phyloP scores from a whole-genome alignment of 352 stramenopile genomes.

The Paralagenidium karlingii region DNA sequence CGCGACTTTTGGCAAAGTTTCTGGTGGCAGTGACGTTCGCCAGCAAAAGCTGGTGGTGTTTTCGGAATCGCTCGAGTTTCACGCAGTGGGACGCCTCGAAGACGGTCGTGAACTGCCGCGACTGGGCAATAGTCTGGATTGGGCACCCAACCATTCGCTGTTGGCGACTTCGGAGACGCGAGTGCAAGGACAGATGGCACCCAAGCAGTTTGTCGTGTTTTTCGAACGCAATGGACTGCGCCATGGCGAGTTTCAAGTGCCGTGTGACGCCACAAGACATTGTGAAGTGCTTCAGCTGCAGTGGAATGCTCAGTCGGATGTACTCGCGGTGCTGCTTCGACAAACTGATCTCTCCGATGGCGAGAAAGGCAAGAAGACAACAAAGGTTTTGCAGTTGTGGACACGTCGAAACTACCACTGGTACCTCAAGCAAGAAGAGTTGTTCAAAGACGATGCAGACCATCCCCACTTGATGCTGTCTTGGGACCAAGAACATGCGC shows the following conservation, averaged over 20 bases:
- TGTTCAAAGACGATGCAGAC: constrained; percentile 7
- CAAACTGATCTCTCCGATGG: no score
- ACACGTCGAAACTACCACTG: constrained; percentile 75
- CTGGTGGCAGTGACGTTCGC: background rate
- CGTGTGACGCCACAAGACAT: constrained; percentile 7
- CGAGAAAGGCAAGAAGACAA: constrained; percentile 2
- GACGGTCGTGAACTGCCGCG: constrained; percentile 38
- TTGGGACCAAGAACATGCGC: constrained; percentile 45
- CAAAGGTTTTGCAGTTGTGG: constrained; percentile 73
- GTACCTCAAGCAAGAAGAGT: constrained; percentile 67
- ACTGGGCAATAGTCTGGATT: constrained; percentile 34
- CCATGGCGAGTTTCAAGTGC: constrained; percentile 64
- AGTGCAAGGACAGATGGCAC: no score
- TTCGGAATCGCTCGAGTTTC: constrained; percentile 35
- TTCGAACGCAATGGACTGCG: constrained; percentile 76
- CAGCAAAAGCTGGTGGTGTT: constrained; percentile 42
- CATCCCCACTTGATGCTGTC: constrained; percentile 14
- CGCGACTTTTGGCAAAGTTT: constrained; percentile 8
- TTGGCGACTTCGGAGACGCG: constrained; percentile 48
- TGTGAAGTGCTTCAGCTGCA: constrained; percentile 14
- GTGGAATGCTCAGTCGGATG: constrained; percentile 61
- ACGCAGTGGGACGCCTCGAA: constrained; percentile 53
- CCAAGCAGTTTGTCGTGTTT: constrained; percentile 57
- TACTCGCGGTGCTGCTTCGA: constrained; percentile 40
- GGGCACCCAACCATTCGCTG: constrained; percentile 63